phyloP scores from a whole-genome alignment of 345 rosid genomes.

The Combretum micranthum region DNA sequence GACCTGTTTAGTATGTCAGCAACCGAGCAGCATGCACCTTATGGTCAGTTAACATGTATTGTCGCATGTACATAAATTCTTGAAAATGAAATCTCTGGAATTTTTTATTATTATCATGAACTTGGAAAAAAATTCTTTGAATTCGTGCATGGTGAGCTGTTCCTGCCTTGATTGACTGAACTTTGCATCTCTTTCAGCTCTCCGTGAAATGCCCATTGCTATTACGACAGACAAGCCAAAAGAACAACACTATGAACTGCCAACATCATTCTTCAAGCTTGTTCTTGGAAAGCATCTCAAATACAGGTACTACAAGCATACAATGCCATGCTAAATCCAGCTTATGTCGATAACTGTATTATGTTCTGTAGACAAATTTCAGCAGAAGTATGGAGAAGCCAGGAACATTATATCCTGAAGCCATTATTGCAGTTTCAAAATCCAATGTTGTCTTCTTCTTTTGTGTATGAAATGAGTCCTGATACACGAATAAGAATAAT shows the following conservation, averaged over 20 bases:
- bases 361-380: neutral
- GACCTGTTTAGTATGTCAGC: too few species aligned
- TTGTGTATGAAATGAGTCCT: too few species aligned
- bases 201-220: slow-evolving; percentile 78
- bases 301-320: slow-evolving; percentile 38
- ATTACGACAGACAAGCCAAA: slow-evolving; percentile 59
- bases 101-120: neutral
- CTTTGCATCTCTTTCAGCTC: slow-evolving; percentile 23
- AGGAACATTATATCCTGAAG: too few species aligned
- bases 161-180: neutral
- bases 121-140: neutral
- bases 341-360: neutral
- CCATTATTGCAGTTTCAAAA: too few species aligned
- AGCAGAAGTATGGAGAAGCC: too few species aligned
- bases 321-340: neutral
- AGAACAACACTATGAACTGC: slow-evolving; percentile 74
- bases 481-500: too few species aligned
- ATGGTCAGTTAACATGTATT: too few species aligned
- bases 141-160: neutral
- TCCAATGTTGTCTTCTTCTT: too few species aligned
- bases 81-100: too few species aligned
- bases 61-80: too few species aligned
- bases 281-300: slow-evolving; percentile 71
- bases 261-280: slow-evolving; percentile 78
- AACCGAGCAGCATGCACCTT: too few species aligned